Conservation (phyloP, 805 yeast species). For the Maudiozyma pseudohumilis region DNA sequence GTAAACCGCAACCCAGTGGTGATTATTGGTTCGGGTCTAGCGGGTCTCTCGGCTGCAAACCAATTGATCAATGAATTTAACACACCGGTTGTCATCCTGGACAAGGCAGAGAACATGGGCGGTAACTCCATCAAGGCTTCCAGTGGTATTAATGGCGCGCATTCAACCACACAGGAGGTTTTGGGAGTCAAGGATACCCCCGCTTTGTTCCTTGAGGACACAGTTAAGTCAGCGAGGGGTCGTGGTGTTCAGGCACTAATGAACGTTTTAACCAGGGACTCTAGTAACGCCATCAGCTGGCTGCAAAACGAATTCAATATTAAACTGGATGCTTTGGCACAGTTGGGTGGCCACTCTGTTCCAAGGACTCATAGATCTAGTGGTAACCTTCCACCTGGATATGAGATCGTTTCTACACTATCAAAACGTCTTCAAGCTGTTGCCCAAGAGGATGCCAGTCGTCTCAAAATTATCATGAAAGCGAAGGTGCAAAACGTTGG, state of each 20-base stretch:
- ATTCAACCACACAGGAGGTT: slow-evolving; percentile 48
- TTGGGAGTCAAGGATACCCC: slow-evolving; percentile 46
- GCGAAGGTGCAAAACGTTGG: slow-evolving; percentile 32
- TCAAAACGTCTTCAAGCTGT: slow-evolving; percentile 30
- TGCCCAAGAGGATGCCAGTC: slow-evolving; percentile 18
- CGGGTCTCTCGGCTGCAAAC: slow-evolving; percentile 41
- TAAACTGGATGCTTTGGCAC: slow-evolving; percentile 58
- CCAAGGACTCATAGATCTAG: slow-evolving; percentile 77
- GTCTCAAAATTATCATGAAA: slow-evolving; percentile 32
- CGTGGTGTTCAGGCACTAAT: slow-evolving; percentile 53
- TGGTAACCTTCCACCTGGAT: slow-evolving; percentile 48
- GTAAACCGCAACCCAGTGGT: slow-evolving; percentile 27
- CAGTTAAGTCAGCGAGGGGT: slow-evolving; percentile 54
- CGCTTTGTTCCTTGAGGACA: slow-evolving; percentile 53
- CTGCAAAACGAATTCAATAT: slow-evolving; percentile 51
- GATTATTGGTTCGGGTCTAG: slow-evolving; percentile 48
- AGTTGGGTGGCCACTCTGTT: slow-evolving; percentile 73
- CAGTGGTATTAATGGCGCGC: slow-evolving; percentile 60
- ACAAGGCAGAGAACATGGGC: slow-evolving; percentile 41
- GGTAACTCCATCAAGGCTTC: slow-evolving; percentile 56
- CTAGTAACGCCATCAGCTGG: slow-evolving; percentile 66
- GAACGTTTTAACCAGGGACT: slow-evolving; percentile 47
- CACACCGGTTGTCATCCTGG: slow-evolving; percentile 37
- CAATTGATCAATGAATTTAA: slow-evolving; percentile 31
- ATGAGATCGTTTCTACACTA: slow-evolving; percentile 42